Percentiles rank a stretch among this genome's conserved stretches.
Conservation (phyloP, 2,329 filamentous ascomycete genomes). For the Sporothrix globosa region DNA sequence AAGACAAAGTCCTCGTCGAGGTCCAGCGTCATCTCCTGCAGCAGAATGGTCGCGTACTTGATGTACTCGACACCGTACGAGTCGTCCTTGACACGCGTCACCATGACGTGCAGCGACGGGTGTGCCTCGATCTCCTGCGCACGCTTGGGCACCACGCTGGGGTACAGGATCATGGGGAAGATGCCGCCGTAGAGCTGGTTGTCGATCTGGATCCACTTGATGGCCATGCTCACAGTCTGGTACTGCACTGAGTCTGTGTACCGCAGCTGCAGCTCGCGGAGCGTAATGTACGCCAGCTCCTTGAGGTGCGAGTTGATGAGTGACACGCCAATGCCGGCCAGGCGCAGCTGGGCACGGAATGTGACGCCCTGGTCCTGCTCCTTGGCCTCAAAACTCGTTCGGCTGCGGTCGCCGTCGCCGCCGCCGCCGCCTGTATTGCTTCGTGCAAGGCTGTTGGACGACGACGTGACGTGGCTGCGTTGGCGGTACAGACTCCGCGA, state of each 20-base stretch:
- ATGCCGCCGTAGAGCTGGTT: slow-evolving; percentile 98
- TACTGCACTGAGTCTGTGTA: slow-evolving; percentile 93
- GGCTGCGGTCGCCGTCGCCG: slow-evolving; percentile 38
- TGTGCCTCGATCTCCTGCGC: slow-evolving; percentile 95
- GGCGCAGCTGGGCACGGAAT: slow-evolving; percentile 83
- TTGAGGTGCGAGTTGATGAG: slow-evolving; percentile 89
- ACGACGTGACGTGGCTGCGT: slow-evolving; percentile 32
- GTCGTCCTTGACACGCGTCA: slow-evolving; percentile 95
- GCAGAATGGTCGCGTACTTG: slow-evolving; percentile 91
- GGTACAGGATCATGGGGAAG: slow-evolving; percentile 96
- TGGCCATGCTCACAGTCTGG: slow-evolving; percentile 84
- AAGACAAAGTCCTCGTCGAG: slow-evolving; percentile 99
- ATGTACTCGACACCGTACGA: slow-evolving; percentile 97
- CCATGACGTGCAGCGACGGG: slow-evolving; percentile 87
- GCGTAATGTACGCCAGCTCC: slow-evolving; percentile 90
- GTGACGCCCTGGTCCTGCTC: slow-evolving; percentile 84
- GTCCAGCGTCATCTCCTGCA: slow-evolving; percentile 98
- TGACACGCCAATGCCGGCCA: slow-evolving; percentile 90
- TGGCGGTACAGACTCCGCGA: slow-evolving; percentile 86
- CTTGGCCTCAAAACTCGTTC: slow-evolving; percentile 87
- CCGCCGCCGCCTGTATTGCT: neutral
- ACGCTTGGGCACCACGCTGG: slow-evolving; percentile 95
- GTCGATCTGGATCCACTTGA: slow-evolving; percentile 99
- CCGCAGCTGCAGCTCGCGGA: slow-evolving; percentile 86
- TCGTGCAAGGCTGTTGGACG: slow-evolving; percentile 12